Percentiles rank a stretch among this genome's conserved stretches.
Evolutionary conservation across 2,329 filamentous ascomycete genomes (phyloP).

Genomic region (Monilinia aucupariae): DNA sequence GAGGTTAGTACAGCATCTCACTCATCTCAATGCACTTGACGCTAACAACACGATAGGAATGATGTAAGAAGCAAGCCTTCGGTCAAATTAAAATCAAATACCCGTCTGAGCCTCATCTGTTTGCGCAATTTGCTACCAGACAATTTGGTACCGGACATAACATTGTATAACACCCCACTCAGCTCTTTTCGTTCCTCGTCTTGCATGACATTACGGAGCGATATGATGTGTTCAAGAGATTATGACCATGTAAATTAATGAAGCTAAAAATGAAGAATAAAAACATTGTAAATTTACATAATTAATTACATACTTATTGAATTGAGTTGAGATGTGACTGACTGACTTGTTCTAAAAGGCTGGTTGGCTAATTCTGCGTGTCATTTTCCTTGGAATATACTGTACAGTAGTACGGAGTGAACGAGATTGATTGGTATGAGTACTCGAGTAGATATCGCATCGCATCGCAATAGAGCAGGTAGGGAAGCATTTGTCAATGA

Average conservation of each 20-base stretch:
- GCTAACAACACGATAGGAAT: constrained; percentile 27
- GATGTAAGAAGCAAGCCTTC: constrained; percentile 32
- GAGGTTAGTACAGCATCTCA: constrained; percentile 26
- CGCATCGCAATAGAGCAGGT: background rate
- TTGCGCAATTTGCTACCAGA: constrained; percentile 1
- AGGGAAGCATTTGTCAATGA: background rate
- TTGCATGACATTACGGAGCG: constrained; percentile 29
- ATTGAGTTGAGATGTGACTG: background rate
- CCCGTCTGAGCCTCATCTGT: constrained; percentile 21
- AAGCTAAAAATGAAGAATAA: constrained; percentile 13
- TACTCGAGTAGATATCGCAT: no score
- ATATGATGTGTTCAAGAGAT: constrained; percentile 26
- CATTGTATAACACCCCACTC: constrained; percentile 35
- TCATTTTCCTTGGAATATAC: background rate
- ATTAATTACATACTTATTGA: no score
- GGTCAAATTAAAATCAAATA: constrained; percentile 32
- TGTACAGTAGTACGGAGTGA: no score
- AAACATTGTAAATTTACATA: constrained; percentile 6
- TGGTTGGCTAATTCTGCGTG: background rate
- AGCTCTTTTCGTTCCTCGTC: constrained; percentile 31
- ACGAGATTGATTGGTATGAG: no score
- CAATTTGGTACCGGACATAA: constrained; percentile 21
- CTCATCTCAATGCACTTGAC: background rate
- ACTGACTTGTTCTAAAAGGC: background rate
- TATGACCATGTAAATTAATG: constrained; percentile 31